Percentiles rank a stretch among this genome's conserved stretches.
phyloP scores from a whole-genome alignment of 2,329 filamentous ascomycete species.

The Pyrenochaeta sp. region DNA sequence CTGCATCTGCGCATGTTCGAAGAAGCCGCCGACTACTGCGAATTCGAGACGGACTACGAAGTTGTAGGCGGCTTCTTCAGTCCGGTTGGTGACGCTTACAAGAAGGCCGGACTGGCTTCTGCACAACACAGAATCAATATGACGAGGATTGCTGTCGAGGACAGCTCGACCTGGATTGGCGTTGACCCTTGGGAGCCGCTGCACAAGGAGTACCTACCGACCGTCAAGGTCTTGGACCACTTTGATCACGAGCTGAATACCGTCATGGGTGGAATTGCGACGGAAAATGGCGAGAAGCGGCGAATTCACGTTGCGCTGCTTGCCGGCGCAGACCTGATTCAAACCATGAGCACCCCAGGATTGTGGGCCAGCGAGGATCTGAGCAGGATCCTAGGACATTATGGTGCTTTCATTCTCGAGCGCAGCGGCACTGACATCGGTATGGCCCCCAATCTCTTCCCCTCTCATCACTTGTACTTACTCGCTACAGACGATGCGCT shows the following conservation, averaged over 20 bases:
- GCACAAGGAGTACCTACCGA: conserved; percentile 85
- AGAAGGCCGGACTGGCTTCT: conserved; percentile 80
- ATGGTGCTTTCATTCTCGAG: conserved; percentile 87
- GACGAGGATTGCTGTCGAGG: conserved; percentile 83
- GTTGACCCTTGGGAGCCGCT: conserved; percentile 72
- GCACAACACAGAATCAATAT: conserved; percentile 80
- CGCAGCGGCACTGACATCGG: conserved; percentile 82
- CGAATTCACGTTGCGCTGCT: conserved; percentile 80
- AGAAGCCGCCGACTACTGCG: conserved; percentile 82
- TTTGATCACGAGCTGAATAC: conserved; percentile 90
- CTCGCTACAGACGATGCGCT: conserved; percentile 74
- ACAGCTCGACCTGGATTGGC: conserved; percentile 59
- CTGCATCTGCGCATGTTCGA: conserved; percentile 88
- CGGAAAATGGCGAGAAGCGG: conserved; percentile 71
- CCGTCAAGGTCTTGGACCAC: conserved; percentile 88
- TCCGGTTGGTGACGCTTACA: conserved; percentile 78
- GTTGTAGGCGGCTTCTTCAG: conserved; percentile 86
- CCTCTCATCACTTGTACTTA: conserved; percentile 15
- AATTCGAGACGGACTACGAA: conserved; percentile 76
- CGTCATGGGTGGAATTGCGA: conserved; percentile 76
- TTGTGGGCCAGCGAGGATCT: conserved; percentile 88
- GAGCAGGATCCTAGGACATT: conserved; percentile 85
- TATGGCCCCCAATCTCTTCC: conserved; percentile 16
- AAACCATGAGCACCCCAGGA: conserved; percentile 61
- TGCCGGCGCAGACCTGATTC: conserved; percentile 69